Percentiles rank a stretch among this genome's conserved stretches.
phyloP scores from a whole-genome alignment of 345 rosid genomes.

The Aquilaria sinensis region DNA sequence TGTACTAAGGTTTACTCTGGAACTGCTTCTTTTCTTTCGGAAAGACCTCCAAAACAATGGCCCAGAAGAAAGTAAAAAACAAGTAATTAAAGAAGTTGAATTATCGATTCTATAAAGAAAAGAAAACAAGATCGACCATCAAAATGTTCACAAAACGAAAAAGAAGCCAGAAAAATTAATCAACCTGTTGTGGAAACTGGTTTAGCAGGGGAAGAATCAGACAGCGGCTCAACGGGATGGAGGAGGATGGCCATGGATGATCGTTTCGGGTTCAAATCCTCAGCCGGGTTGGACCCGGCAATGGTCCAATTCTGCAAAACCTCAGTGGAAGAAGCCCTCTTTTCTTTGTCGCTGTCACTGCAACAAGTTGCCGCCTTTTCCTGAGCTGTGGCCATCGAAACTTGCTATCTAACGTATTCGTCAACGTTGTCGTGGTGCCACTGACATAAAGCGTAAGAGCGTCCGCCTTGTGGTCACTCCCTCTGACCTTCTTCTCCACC shows the following conservation, averaged over 20 bases:
- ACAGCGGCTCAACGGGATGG: conserved; percentile 43
- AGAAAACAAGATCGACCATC: conserved; percentile 1
- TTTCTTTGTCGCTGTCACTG: conserved; percentile 12
- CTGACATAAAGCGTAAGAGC: conserved; percentile 49
- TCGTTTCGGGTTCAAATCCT: conserved; percentile 27
- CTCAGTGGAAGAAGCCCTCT: conserved; percentile 2
- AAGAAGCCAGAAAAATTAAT: not conserved
- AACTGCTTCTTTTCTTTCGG: not conserved
- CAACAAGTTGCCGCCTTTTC: conserved; percentile 58
- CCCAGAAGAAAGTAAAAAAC: not conserved
- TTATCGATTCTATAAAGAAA: not conserved
- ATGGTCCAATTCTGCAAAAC: conserved; percentile 33
- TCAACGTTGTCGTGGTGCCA: conserved; percentile 27
- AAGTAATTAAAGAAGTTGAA: not conserved
- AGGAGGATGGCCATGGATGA: conserved; percentile 28
- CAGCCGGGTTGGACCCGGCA: conserved; percentile 18
- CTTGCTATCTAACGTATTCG: conserved; percentile 42
- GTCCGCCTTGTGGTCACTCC: not conserved
- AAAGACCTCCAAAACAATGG: not conserved
- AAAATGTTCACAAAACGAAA: not conserved
- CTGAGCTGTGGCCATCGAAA: conserved; percentile 64
- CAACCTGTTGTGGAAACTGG: conserved; percentile 40
- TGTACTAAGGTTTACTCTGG: not conserved
- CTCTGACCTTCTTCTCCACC: conserved; percentile 4
- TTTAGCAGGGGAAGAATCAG: conserved; percentile 31